Evolutionary conservation across 2,329 filamentous ascomycete genomes (phyloP).

Genomic region (Taxawa tesnikishii): DNA sequence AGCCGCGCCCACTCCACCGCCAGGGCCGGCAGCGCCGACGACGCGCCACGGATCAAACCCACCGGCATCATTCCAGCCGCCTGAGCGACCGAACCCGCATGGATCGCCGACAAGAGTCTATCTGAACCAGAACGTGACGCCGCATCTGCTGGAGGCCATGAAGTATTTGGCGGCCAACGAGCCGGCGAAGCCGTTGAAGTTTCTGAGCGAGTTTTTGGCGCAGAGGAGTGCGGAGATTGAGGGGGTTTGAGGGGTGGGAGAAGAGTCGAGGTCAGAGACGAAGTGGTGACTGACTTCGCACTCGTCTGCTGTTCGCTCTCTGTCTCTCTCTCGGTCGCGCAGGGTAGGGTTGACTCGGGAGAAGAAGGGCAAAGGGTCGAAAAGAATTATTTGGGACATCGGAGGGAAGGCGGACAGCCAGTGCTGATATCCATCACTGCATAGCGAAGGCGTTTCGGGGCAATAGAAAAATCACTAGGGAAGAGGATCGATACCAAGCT

Average conservation of each 20-base stretch:
- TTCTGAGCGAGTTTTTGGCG: constrained; percentile 34
- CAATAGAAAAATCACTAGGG: too few relatives aligned
- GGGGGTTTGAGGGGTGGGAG: too few relatives aligned
- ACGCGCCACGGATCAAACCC: constrained; percentile 14
- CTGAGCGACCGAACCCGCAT: constrained; percentile 29
- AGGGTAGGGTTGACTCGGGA: background rate
- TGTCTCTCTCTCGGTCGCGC: too few relatives aligned
- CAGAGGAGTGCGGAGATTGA: constrained; percentile 36
- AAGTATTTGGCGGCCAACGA: constrained; percentile 37
- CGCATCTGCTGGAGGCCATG: constrained; percentile 39
- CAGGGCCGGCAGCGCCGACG: constrained; percentile 4
- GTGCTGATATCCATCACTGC: background rate
- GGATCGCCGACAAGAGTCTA: constrained; percentile 36
- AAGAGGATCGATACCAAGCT: too few relatives aligned
- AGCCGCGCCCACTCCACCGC: constrained; percentile 1
- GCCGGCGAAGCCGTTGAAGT: constrained; percentile 39
- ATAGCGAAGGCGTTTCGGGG: constrained; percentile 1
- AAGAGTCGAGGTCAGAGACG: too few relatives aligned
- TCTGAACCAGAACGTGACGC: constrained; percentile 36
- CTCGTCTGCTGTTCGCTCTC: too few relatives aligned
- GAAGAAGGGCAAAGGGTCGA: background rate
- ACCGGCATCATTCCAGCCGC: constrained; percentile 12
- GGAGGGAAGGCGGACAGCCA: too few relatives aligned
- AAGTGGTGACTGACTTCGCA: too few relatives aligned
- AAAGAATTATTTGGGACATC: constrained; percentile 1